Base-by-base conservation (phyloP, 192 early-diverging fungal genomes). In the Linnemannia zychae region DNA sequence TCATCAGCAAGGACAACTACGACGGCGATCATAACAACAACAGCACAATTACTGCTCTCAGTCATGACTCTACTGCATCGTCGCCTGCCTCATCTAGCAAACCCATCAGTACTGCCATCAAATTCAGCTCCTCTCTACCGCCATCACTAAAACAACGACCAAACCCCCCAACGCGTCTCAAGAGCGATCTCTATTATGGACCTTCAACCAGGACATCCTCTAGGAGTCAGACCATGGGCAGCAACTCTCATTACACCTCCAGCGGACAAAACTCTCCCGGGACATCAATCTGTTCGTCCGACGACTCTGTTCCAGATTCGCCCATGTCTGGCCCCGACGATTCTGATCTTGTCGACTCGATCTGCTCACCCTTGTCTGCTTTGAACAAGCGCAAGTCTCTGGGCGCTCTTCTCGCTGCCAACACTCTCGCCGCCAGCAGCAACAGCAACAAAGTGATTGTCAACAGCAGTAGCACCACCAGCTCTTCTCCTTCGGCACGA, bases 351-450 rank as follows among this genome's bases (percentile, higher is more conserved):
- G 28, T 12, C 31, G 44, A 67, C 28, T 67, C 46, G 7, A 38
- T 67, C 49, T 68, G 78, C 31, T 85, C 83, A 7, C 83, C 83
- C 0, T 70, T 85, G 7, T 85, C 83, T 28, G 83, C 83, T 24
- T 60, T 85, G 67, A 85, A 85, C 65, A 85, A 85, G 53, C 48
- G 83, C 31, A 85, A 85, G 70, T 85, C 83, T 3, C 63, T 85
- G 6, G 83, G 83, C 18, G 83, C 83, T 12, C 83, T 85, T n/a
- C 57, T 85, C 73, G 83, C 83, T 37, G 83, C 83, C 77, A 85
- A 85, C 66, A 85, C 83, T 5, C 74, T 85, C 18, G 83, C 83
- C 24, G 83, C 83, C 20, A 85, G 83, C 65, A 85, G 70, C 65
- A 85, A 74, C 74, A 79, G 40, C 50, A 85, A 79, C 40, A 79